Evolutionary conservation across 1,284 basidiomycete genomes (phyloP).

Genomic region (Irpex sp.): DNA sequence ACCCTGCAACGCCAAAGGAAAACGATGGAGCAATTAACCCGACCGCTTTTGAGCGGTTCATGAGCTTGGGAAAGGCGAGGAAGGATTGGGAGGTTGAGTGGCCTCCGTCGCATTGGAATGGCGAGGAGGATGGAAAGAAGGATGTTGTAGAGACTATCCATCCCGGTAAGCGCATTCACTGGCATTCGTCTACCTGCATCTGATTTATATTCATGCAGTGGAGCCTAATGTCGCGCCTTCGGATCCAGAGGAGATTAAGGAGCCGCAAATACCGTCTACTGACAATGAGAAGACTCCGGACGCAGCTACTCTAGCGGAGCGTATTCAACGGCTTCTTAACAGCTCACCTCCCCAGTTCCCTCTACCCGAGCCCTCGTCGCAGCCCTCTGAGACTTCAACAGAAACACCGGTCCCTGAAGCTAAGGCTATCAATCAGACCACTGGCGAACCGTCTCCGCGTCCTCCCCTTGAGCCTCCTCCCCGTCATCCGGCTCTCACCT

Average conservation of each 20-base stretch:
- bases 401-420: neutral
- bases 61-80: slow-evolving; percentile 13
- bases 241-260: neutral
- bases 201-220: neutral
- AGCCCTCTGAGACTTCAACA: neutral
- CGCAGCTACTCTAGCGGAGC: slow-evolving; percentile 21
- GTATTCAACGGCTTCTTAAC: slow-evolving; percentile 18
- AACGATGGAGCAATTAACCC: slow-evolving; percentile 1
- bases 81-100: slow-evolving; percentile 12
- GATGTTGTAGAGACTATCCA: neutral
- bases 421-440: neutral
- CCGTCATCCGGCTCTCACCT: slow-evolving; percentile 18
- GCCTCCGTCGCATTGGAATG: slow-evolving; percentile 13
- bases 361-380: neutral
- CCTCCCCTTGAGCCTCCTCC: neutral
- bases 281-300: slow-evolving; percentile 13
- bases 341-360: neutral
- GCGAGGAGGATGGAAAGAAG: neutral
- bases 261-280: neutral
- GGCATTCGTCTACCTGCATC: neutral
- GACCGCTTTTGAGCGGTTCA: slow-evolving; percentile 18
- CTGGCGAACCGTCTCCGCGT: neutral
- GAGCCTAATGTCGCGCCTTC: neutral
- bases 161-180: neutral
- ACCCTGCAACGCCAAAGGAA: slow-evolving; percentile 1